Conservation (phyloP, 768 basidiomycete species). For the Boletales sp. region DNA sequence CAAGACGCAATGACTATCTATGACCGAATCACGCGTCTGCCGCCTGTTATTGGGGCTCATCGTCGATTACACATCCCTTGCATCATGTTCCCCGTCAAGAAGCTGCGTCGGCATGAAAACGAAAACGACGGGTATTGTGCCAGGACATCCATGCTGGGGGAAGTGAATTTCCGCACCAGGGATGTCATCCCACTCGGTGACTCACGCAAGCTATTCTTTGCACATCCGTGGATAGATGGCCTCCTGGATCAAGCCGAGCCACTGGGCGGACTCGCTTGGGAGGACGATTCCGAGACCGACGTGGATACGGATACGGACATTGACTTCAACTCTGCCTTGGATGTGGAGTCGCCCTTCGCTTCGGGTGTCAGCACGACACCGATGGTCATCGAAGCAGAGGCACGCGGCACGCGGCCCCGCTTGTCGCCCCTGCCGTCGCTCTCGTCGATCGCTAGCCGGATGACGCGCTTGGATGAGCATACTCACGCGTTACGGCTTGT, state of each 20-base stretch:
- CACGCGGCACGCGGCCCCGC: neutral
- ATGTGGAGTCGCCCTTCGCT: neutral
- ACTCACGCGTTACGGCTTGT: conserved; percentile 11
- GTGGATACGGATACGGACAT: conserved; percentile 3
- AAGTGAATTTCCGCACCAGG: conserved; percentile 6
- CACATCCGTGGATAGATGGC: conserved; percentile 9
- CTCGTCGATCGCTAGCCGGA: conserved; percentile 1
- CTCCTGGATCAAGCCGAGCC: conserved; percentile 1
- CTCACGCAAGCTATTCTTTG: conserved; percentile 6
- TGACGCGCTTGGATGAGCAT: conserved; percentile 2
- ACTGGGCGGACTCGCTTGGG: neutral
- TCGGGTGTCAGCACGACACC: neutral
- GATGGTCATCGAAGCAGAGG: conserved; percentile 1
- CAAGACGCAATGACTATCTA: conserved; percentile 2
- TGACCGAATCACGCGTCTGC: conserved; percentile 4
- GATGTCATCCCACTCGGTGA: conserved; percentile 1
- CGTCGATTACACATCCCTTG: conserved; percentile 10
- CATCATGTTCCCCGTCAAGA: conserved; percentile 8
- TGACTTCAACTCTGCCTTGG: conserved; percentile 1
- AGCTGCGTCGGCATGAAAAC: neutral
- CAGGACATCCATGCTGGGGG: conserved; percentile 6
- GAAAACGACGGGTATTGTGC: conserved; percentile 1
- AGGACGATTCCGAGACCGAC: conserved; percentile 8
- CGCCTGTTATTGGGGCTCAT: conserved; percentile 4
- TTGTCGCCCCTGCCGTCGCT: neutral